Percentiles rank a stretch among this genome's conserved stretches.
Evolutionary conservation across 176 grass and related monocot species (phyloP).

Genomic region (Olyra latifolia): DNA sequence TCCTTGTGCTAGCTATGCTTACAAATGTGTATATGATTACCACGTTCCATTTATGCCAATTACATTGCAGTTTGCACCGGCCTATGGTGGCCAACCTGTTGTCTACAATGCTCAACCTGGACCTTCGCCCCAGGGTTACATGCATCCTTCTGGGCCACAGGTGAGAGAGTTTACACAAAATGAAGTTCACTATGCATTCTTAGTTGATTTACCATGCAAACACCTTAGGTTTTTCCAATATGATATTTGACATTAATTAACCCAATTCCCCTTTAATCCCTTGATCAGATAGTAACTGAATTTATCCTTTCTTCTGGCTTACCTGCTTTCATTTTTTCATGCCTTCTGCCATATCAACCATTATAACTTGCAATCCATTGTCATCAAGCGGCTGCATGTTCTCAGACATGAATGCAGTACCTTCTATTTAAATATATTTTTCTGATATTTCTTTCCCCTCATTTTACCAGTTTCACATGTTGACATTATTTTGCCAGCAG

Average conservation of each 20-base stretch:
- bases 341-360: not conserved
- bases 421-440: not conserved
- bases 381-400: not conserved
- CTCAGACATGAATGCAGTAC: not conserved
- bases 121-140: conserved; percentile 56
- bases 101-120: conserved; percentile 63
- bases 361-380: not conserved
- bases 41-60: conserved; percentile 1
- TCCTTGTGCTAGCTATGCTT: conserved; percentile 3
- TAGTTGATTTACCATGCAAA: not conserved
- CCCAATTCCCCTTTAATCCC: too few relatives aligned
- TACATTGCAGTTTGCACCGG: conserved; percentile 50
- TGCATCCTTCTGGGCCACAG: conserved; percentile 51
- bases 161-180: conserved; percentile 32
- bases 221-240: too few relatives aligned
- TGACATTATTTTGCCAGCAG: not conserved
- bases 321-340: not conserved
- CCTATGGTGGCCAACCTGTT: conserved; percentile 58
- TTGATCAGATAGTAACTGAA: too few relatives aligned
- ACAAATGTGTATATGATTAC: not conserved
- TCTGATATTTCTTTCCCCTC: not conserved
- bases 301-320: not conserved
- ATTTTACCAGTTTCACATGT: not conserved
- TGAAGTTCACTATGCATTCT: conserved; percentile 10
- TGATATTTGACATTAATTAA: too few relatives aligned